Evolutionary conservation across 768 basidiomycete genomes (phyloP), one percentile per base, ranked within the genome.

Genomic region (Terana coerulea): DNA sequence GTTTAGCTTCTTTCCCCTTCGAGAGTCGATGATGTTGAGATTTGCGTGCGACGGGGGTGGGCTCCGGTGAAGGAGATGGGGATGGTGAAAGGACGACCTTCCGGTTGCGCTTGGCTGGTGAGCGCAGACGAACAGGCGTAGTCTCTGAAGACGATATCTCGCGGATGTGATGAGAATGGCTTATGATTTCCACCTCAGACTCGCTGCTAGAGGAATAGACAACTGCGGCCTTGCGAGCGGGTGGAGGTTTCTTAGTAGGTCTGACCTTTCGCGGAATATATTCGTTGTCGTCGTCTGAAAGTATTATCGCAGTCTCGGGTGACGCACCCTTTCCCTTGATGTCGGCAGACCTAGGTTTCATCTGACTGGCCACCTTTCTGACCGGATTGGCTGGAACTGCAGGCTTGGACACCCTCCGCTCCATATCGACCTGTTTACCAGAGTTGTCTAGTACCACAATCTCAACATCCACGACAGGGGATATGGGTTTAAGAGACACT

Each of bases 381-480:
- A 40, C 30, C n/a, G 52, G 62, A 58, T 77, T 79, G 21, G 66
- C 52, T 35, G 69, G 69, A 3, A 75, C 55, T 45, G 74, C 70
- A 15, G 74, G 67, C 40, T 74, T 70, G 3, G 82, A 81, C 9
- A 81, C 70, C 49, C 88, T 72, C 53, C 75, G 70, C 64, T 90
- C 88, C 60, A 80, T 75, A 49, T 74, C 77, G 37, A 90, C 53
- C 29, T 71, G 78, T 44, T 65, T 72, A 11, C 88, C 88, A 26
- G 70, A 61, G 26, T 77, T 74, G 62, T 91, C 87, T 21, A 89
- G 49, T 30, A 86, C 70, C 31, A 83, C 69, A 45, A 91, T 89
- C 40, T 90, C 84, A 44, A 88, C 70, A 34, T 81, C 74, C 11
- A 88, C 74, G 17, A 78, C 64, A 1, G 80, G 77, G 1, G 75